Conservation (phyloP, 306 rosid genomes). For the Glycine latifolia region DNA sequence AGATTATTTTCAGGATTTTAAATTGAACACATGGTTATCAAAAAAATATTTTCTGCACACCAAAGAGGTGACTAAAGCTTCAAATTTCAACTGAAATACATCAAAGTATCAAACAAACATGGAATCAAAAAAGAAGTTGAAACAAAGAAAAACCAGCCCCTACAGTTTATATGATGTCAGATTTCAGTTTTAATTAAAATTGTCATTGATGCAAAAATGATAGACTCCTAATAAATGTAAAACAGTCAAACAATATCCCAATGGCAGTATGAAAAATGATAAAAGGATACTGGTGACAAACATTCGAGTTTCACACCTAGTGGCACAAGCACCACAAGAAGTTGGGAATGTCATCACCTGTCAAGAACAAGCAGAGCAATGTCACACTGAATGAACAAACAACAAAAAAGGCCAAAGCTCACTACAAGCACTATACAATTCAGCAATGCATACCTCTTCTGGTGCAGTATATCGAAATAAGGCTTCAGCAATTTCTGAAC, state of each 20-base stretch:
- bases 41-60: neutral
- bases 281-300: conserved; percentile 87
- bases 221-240: conserved; percentile 16
- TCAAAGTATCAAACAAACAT: neutral
- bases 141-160: conserved; percentile 12
- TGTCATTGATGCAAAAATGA: conserved; percentile 2
- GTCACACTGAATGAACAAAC: conserved; percentile 10
- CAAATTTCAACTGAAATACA: conserved; percentile 21
- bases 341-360: conserved; percentile 99
- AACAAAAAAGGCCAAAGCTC: conserved; percentile 6
- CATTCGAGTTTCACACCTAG: conserved; percentile 92
- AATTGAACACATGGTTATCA: neutral
- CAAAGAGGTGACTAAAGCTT: neutral
- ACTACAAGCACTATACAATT: conserved; percentile 1
- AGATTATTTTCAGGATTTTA: conserved; percentile 1
- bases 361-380: conserved; percentile 41
- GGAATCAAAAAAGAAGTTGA: neutral
- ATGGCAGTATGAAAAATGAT: conserved; percentile 22
- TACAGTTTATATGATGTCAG: neutral
- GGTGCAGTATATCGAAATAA: conserved; percentile 90
- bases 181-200: conserved; percentile 36
- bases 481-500: conserved; percentile 83
- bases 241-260: conserved; percentile 28
- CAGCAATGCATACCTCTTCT: conserved; percentile 72
- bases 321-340: conserved; percentile 82